Conservation (phyloP, 2,329 filamentous ascomycete genomes). For the Nigrospora osmanthi region DNA sequence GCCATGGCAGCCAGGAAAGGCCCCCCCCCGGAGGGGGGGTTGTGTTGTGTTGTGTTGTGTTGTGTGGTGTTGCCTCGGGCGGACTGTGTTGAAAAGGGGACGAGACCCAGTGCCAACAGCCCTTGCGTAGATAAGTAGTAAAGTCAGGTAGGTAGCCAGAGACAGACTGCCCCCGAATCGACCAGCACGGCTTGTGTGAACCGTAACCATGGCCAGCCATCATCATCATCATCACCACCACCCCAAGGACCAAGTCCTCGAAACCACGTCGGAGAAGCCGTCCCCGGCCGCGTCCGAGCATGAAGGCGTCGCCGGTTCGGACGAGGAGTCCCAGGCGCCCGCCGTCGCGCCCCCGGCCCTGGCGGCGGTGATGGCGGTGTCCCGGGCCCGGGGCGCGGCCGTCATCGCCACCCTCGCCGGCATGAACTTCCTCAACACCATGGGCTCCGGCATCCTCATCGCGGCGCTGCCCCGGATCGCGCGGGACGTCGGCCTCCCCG, state of each 20-base stretch:
- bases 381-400: background rate
- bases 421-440: slow-evolving; percentile 3
- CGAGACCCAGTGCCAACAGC: too few relatives aligned
- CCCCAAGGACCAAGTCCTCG: background rate
- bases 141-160: too few relatives aligned
- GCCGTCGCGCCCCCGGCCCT: background rate
- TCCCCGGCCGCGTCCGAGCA: background rate
- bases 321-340: background rate
- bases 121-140: too few relatives aligned
- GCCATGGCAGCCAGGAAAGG: too few relatives aligned
- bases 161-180: too few relatives aligned
- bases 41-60: too few relatives aligned
- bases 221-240: too few relatives aligned
- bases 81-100: too few relatives aligned
- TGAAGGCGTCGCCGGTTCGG: background rate
- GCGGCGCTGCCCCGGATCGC: slow-evolving; percentile 29
- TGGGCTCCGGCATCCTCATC: slow-evolving; percentile 24
- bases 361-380: background rate
- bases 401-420: slow-evolving; percentile 3
- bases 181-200: too few relatives aligned
- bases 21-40: too few relatives aligned
- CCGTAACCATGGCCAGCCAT: too few relatives aligned
- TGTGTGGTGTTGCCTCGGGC: too few relatives aligned
- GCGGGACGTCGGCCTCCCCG: slow-evolving; percentile 20
- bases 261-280: background rate